phyloP scores from a whole-genome alignment of 225 moss, liverwort and hornwort genomes.

The Sphagnum tenellum region DNA sequence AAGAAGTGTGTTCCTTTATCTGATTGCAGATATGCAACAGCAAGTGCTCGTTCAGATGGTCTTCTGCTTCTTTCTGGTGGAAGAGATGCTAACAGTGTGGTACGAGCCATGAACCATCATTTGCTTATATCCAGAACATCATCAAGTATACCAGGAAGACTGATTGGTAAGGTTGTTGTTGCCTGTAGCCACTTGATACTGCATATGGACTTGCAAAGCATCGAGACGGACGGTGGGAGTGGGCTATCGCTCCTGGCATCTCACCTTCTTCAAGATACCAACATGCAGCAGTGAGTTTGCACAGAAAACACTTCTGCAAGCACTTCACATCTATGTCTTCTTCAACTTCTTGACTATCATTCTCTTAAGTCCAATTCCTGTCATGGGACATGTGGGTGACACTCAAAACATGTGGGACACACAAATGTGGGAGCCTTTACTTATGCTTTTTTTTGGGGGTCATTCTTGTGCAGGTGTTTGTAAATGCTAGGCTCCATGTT shows the following conservation, averaged over 20 bases:
- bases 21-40: conserved; percentile 50
- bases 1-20: background rate
- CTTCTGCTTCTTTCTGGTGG: conserved; percentile 59
- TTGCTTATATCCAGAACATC: background rate
- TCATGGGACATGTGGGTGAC: background rate
- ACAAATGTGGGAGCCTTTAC: too few relatives aligned
- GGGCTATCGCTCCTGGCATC: conserved; percentile 68
- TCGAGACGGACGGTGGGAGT: conserved; percentile 73
- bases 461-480: conserved; percentile 39
- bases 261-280: conserved; percentile 67
- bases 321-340: too few relatives aligned
- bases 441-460: background rate
- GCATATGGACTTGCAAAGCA: conserved; percentile 68
- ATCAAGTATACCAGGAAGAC: background rate
- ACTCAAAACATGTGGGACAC: too few relatives aligned
- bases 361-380: too few relatives aligned
- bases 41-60: conserved; percentile 62
- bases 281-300: conserved; percentile 49
- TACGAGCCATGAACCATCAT: conserved; percentile 6
- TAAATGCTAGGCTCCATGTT: conserved; percentile 60
- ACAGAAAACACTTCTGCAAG: too few relatives aligned
- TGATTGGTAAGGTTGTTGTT: background rate
- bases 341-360: too few relatives aligned
- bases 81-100: conserved; percentile 61
- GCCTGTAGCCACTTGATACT: conserved; percentile 56